Percentiles rank a stretch among this genome's conserved stretches.
phyloP scores from a whole-genome alignment of 2,329 filamentous ascomycete genomes.

The Fusarium sarcochroum region DNA sequence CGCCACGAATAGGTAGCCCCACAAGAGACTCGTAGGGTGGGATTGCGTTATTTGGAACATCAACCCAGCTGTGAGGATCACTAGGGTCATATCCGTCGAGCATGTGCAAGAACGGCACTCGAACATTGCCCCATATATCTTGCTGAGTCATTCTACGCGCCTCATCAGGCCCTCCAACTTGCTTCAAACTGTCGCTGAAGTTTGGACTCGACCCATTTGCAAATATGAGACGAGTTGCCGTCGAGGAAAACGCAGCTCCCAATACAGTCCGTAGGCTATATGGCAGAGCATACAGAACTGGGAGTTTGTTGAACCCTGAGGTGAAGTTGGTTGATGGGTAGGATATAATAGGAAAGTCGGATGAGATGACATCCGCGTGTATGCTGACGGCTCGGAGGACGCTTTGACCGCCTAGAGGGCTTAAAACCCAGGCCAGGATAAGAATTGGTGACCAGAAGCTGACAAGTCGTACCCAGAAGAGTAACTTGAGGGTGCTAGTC shows the following conservation, averaged over 20 bases:
- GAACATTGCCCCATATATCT: not conserved
- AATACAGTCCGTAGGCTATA: not conserved
- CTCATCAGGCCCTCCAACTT: not conserved
- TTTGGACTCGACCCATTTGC: not conserved
- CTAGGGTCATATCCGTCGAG: not conserved
- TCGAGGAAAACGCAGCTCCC: not conserved
- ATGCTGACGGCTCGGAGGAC: not conserved
- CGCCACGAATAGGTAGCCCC: not conserved
- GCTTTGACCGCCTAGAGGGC: not conserved
- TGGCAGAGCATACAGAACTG: not conserved
- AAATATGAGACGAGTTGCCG: not conserved
- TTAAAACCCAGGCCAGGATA: not conserved
- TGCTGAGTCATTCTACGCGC: not conserved
- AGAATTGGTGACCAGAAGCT: conserved; percentile 1
- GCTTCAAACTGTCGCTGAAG: not conserved
- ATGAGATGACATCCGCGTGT: not conserved
- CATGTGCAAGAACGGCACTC: not conserved
- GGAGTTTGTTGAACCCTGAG: not conserved
- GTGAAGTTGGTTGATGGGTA: not conserved
- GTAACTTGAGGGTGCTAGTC: not conserved
- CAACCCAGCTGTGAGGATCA: not conserved
- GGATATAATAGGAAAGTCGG: not conserved
- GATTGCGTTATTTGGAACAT: not conserved
- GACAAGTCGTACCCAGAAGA: not conserved
- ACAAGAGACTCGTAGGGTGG: not conserved